Percentiles rank a stretch among this genome's conserved stretches.
phyloP scores from a whole-genome alignment of 169 alveolate species.

The Plasmodium chabaudi region DNA sequence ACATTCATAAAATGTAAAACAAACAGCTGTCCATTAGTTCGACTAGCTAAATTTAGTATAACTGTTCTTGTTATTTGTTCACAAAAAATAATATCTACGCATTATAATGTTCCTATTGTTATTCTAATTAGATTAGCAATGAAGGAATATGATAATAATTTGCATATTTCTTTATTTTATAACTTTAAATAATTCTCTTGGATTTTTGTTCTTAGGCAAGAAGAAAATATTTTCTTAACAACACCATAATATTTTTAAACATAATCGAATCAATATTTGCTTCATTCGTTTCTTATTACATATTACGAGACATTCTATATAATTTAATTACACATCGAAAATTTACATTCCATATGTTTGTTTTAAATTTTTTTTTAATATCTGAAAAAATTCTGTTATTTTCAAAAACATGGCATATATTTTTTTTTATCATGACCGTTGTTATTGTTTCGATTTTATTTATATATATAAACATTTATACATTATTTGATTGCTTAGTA shows the following conservation, averaged over 20 bases:
- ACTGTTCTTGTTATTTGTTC: too few species aligned
- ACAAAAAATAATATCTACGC: too few species aligned
- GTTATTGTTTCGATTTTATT: constrained; percentile 24
- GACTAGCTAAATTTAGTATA: too few species aligned
- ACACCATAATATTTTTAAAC: constrained; percentile 54
- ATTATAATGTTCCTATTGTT: too few species aligned
- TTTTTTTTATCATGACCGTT: constrained; percentile 45
- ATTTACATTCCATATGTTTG: constrained; percentile 69
- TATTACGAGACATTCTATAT: constrained; percentile 9
- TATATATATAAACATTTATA: constrained; percentile 56
- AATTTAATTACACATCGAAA: constrained; percentile 51
- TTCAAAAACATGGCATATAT: constrained; percentile 72
- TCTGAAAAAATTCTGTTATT: constrained; percentile 60
- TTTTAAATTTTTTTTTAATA: constrained; percentile 46
- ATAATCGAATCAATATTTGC: constrained; percentile 44
- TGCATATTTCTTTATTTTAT: too few species aligned
- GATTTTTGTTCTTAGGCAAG: constrained; percentile 50
- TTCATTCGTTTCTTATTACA: constrained; percentile 39
- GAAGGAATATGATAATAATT: too few species aligned
- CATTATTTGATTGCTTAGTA: constrained; percentile 55
- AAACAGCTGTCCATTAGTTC: neutral
- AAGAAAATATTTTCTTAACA: constrained; percentile 67
- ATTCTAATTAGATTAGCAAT: too few species aligned
- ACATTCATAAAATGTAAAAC: neutral
- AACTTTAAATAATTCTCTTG: neutral